Evolutionary conservation across 306 rosid genomes (phyloP).

Genomic region (Acmispon strigosus): DNA sequence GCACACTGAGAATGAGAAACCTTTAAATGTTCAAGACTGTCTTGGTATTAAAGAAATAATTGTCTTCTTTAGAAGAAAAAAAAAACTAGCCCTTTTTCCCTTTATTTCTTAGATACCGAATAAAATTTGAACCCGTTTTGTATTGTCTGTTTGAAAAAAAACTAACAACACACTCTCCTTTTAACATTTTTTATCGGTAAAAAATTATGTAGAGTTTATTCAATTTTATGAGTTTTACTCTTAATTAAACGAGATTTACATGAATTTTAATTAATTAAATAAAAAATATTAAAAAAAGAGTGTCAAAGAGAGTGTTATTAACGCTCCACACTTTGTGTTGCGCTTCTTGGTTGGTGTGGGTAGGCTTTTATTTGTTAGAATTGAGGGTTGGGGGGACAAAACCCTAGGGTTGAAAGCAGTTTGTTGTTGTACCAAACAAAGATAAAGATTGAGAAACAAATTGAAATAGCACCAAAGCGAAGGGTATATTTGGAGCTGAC

Average conservation of each 20-base stretch:
- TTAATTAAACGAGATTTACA: too few relatives aligned
- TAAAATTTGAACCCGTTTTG: not conserved
- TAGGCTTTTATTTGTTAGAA: constrained; percentile 21
- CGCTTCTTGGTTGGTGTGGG: constrained; percentile 14
- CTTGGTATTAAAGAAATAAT: not conserved
- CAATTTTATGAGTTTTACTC: too few relatives aligned
- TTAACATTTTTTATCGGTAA: too few relatives aligned
- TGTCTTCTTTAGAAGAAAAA: not conserved
- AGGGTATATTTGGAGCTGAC: constrained; percentile 51
- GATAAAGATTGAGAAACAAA: constrained; percentile 46
- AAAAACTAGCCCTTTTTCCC: not conserved
- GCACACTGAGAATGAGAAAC: not conserved
- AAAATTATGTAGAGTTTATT: too few relatives aligned
- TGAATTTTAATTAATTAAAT: too few relatives aligned
- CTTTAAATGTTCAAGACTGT: not conserved
- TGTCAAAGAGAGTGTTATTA: too few relatives aligned
- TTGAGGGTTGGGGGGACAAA: constrained; percentile 25
- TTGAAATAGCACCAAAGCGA: constrained; percentile 43
- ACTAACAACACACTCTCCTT: too few relatives aligned
- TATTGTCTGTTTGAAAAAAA: too few relatives aligned
- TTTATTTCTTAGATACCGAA: not conserved
- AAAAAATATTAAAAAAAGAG: too few relatives aligned
- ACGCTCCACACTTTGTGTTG: too few relatives aligned
- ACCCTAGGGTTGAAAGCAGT: not conserved
- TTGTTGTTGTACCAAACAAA: constrained; percentile 37